Base-by-base conservation (phyloP, 805 yeast genomes). In the Kregervanrija delftensis region DNA sequence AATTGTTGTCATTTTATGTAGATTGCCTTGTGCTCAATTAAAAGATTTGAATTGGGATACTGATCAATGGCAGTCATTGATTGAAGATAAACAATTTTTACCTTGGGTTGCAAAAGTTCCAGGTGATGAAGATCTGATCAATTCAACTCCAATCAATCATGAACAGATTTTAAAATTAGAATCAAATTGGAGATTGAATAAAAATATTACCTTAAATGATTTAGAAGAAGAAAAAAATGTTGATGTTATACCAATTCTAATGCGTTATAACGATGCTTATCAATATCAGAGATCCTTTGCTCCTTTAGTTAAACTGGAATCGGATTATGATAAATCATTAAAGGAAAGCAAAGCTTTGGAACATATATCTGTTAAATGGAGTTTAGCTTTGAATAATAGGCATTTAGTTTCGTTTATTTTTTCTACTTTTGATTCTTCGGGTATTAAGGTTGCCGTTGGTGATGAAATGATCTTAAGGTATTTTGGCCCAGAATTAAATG, bases 31-130 rank as follows among this genome's bases (percentile, higher is more conserved):
- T 63, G 82, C 95, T 1, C 89, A 81, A 57, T 63, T 72, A 8
- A 81, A 83, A 51, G 87, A 84, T 61, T 66, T 74, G 30, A 80
- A 82, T 55, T 90, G 96, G 97, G 96, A 88, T 55, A 81, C 90
- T 0, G 76, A 72, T 36, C 83, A 85, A 48, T 90, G 97, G 97
- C 87, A 83, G 56, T 76, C 96, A 0, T 67, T 90, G 44, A 86
- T 90, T 45, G 91, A 84, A 51, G 83, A 87, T 51, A 72, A 95
- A 34, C 81, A 77, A 50, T 77, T 90, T 46, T 67, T 90, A 45
- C 68, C 87, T 1, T 90, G 96, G 96, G 77, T 90, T 11, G 90
- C 88, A 0, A 68, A 79, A 2, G 71, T 67, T 3, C 95, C 96
- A 0, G 55, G 70, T 1, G 88, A 82, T 44, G 86, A 77, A 30